Evolutionary conservation across 1,139 yeast genomes (phyloP), one percentile per base, ranked within the genome.

Genomic region (Zhuliangozyma blackwelliae): DNA sequence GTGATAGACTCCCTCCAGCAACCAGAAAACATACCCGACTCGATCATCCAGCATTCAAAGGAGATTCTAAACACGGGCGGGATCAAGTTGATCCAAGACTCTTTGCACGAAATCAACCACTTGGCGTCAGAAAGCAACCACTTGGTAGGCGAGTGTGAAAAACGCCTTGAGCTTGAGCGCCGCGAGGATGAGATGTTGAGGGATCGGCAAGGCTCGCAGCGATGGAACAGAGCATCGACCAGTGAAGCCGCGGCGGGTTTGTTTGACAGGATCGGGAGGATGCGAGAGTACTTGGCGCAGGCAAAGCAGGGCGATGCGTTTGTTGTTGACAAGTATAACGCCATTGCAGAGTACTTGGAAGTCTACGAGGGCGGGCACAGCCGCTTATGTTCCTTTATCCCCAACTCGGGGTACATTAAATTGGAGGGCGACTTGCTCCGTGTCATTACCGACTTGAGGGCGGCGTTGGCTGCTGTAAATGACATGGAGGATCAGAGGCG

Each of bases 301-400:
- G 95, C 95, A 1, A 62, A 64, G 26, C 52, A 61, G 3, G 86
- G 95, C 3, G 96, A 89, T 54, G 58, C 57, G 3, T 54, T 67
- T 3, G 72, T 84, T 0, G 50, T 60, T 9, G 53, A 56, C 7
- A 75, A 75, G 41, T 74, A 73, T 40, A 45, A 52, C 2, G 68
- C 68, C 9, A 62, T 80, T 31, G 67, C 61, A 40, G 65, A 68
- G 0, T 54, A 57, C 12, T 49, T 85, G 27, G 61, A 61, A 13
- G 52, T 79, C 1, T 65, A 78, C 39, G 61, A 68, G 23, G 69
- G 70, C 1, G 70, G 74, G 0, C 63, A 60, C 30, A 61, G 61
- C 2, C 52, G 65, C 2, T 58, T 85, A 19, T 60, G 59, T 27
- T 52, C 55, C 25, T 67, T 59, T 41, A 60, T 84, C 9, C 92